A percentile compares a stretch with the other conserved stretches of the same genome.
Conservation (phyloP, 352 stramenopile species). For the Thalassiosira delicatula region DNA sequence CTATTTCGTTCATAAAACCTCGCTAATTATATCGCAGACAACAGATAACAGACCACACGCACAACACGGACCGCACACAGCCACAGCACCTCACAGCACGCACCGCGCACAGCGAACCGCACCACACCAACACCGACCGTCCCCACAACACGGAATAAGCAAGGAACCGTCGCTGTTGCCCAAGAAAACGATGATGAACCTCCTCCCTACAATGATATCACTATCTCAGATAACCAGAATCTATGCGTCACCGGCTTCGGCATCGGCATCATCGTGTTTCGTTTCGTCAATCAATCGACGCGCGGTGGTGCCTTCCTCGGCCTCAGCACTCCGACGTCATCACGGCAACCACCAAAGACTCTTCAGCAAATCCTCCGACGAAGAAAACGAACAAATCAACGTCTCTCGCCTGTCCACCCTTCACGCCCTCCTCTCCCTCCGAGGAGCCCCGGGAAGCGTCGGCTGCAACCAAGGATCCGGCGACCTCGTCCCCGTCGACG, state of each 20-base stretch:
- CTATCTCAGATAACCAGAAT: conserved; percentile 20
- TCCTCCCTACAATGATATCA: conserved; percentile 27
- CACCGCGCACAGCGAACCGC: too few relatives aligned
- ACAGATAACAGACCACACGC: too few relatives aligned
- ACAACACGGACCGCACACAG: too few relatives aligned
- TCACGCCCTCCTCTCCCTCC: conserved; percentile 67
- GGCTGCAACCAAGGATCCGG: conserved; percentile 59
- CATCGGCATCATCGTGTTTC: conserved; percentile 29
- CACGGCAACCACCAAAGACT: conserved; percentile 5
- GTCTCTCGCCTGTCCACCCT: conserved; percentile 74
- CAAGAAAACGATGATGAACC: not conserved
- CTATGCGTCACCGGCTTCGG: too few relatives aligned
- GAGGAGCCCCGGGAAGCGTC: conserved; percentile 75
- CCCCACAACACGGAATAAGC: too few relatives aligned
- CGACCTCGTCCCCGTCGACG: conserved; percentile 69
- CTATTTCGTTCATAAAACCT: too few relatives aligned
- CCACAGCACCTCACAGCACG: too few relatives aligned
- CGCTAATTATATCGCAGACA: too few relatives aligned
- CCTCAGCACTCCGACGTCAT: conserved; percentile 21
- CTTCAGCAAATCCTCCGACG: conserved; percentile 55
- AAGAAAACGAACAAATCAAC: conserved; percentile 47
- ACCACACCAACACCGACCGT: too few relatives aligned
- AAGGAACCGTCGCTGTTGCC: too few relatives aligned
- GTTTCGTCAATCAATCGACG: conserved; percentile 3
- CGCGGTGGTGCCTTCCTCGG: not conserved